Evolutionary conservation across 164 flowering plant genomes (phyloP).

Genomic region (Sextonia rubra): DNA sequence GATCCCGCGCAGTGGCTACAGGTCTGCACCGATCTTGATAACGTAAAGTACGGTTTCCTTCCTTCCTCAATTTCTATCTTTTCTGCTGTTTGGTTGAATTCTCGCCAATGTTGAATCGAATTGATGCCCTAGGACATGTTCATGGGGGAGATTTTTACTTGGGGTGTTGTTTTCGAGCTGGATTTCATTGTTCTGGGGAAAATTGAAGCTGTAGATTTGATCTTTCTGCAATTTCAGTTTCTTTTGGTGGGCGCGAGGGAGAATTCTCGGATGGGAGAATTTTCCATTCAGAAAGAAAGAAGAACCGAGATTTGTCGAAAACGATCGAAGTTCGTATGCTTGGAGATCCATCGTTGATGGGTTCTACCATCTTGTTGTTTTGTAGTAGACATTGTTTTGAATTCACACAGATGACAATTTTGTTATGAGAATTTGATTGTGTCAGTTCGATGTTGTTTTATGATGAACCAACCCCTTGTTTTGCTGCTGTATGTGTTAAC

Average conservation of each 20-base stretch:
- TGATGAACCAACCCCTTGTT: not conserved
- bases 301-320: no score
- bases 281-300: no score
- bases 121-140: not conserved
- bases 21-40: slow-evolving; percentile 82
- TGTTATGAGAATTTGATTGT: not conserved
- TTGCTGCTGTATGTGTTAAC: slow-evolving; percentile 13
- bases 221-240: no score
- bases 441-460: not conserved
- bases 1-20: slow-evolving; percentile 94
- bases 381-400: not conserved
- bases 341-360: not conserved
- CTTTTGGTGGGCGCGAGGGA: no score
- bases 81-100: not conserved
- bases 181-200: no score
- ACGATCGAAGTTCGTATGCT: no score
- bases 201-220: no score
- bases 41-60: slow-evolving; percentile 55
- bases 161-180: no score
- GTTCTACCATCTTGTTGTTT: not conserved
- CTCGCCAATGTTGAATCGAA: no score
- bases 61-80: slow-evolving; percentile 11
- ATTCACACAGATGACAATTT: not conserved
- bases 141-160: no score
- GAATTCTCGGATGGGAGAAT: no score